phyloP scores from a whole-genome alignment of 257 asterid species.

The Lycium barbarum region DNA sequence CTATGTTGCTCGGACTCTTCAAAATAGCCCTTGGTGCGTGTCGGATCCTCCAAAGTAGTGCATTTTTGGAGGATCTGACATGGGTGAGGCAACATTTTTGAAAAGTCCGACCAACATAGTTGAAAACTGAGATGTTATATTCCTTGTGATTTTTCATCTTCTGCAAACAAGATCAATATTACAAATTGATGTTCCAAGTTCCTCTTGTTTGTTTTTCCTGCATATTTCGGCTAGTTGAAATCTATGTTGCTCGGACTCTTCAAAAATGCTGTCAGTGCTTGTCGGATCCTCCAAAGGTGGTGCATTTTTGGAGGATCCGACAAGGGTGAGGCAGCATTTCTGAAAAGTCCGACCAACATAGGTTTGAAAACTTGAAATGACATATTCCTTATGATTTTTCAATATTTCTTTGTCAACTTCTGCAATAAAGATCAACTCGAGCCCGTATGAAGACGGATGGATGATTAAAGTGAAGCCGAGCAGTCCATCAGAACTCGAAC shows the following conservation, averaged over 20 bases:
- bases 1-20: neutral
- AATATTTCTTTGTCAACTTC: neutral
- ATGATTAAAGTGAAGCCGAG: slow-evolving; percentile 90
- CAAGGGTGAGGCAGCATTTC: neutral
- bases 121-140: neutral
- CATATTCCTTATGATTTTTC: neutral
- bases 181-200: neutral
- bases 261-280: neutral
- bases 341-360: neutral
- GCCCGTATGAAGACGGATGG: slow-evolving; percentile 96
- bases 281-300: neutral
- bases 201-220: neutral
- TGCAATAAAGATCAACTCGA: slow-evolving; percentile 63
- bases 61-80: neutral
- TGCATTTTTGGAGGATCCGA: neutral
- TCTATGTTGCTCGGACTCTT: neutral
- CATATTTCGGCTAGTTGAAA: neutral
- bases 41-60: neutral
- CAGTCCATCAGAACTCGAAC: slow-evolving; percentile 66
- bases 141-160: neutral
- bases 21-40: neutral
- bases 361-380: neutral
- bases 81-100: neutral
- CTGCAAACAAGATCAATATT: slow-evolving; percentile 60
- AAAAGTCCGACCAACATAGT: neutral